These are phyloP conservation scores for Tranzscheliella williamsii DNA, from an alignment of 1,284 basidiomycete species.

Conservation along the genomic window DNA sequence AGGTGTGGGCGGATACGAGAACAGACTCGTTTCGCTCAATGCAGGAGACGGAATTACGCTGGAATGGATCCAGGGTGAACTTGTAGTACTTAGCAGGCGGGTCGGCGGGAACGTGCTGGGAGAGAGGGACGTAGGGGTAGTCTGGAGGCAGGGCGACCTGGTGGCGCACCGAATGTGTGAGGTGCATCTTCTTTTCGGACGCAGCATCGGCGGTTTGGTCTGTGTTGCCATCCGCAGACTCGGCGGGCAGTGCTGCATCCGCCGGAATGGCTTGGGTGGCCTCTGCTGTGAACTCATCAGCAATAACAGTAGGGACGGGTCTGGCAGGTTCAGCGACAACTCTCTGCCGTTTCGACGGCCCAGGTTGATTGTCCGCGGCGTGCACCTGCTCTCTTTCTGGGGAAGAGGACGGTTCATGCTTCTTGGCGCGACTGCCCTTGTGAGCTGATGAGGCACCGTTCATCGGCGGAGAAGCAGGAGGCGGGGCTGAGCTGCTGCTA, in stretches of 20 bases:
- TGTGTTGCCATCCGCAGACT: background rate
- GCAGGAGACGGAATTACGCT: slow-evolving; percentile 87
- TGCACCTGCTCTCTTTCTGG: too few relatives aligned
- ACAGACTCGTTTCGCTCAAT: slow-evolving; percentile 98
- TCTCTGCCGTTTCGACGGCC: slow-evolving; percentile 36
- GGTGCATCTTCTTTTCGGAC: slow-evolving; percentile 40
- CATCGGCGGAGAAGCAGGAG: background rate
- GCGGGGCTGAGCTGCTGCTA: background rate
- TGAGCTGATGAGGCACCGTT: background rate
- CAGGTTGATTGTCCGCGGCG: slow-evolving; percentile 1
- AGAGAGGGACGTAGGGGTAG: slow-evolving; percentile 88
- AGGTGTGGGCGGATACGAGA: slow-evolving; percentile 97
- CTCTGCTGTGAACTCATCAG: slow-evolving; percentile 48
- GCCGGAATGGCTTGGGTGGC: slow-evolving; percentile 26
- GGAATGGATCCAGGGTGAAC: slow-evolving; percentile 97
- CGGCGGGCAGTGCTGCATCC: slow-evolving; percentile 8
- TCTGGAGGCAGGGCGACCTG: slow-evolving; percentile 93
- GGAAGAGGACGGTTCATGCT: background rate
- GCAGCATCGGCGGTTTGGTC: background rate
- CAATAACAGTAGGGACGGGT: slow-evolving; percentile 41
- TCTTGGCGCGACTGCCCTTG: background rate
- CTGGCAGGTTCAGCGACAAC: slow-evolving; percentile 5
- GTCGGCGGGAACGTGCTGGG: slow-evolving; percentile 84
- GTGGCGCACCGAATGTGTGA: slow-evolving; percentile 70
- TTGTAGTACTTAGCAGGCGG: slow-evolving; percentile 92